Conservation (phyloP, 2,329 filamentous ascomycete species). For the Epichloe bromicola region DNA sequence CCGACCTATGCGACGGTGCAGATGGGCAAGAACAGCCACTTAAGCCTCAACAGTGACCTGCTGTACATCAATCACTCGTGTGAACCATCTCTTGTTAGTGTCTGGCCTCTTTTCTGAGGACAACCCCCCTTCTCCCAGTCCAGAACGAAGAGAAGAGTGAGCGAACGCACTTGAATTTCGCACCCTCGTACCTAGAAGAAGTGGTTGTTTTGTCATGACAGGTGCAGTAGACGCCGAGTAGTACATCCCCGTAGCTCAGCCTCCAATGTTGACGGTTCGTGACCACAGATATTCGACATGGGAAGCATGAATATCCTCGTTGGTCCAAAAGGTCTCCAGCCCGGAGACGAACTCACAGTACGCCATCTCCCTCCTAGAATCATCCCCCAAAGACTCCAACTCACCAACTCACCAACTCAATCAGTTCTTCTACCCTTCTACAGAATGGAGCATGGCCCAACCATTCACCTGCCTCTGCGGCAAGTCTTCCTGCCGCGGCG, state of each 20-base stretch:
- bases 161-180: not conserved
- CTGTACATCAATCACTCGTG: constrained; percentile 58
- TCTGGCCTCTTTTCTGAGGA: not conserved
- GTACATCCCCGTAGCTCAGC: not conserved
- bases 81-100: constrained; percentile 48
- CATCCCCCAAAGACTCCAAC: not conserved
- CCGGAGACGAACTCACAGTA: constrained; percentile 46
- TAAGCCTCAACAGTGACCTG: constrained; percentile 52
- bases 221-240: not conserved
- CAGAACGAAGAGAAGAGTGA: too few species aligned
- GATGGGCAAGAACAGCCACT: constrained; percentile 39
- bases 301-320: constrained; percentile 43
- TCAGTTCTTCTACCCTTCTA: constrained; percentile 62
- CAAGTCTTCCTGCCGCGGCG: constrained; percentile 42
- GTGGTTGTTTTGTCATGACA: not conserved
- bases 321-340: constrained; percentile 39
- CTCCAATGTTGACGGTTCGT: not conserved
- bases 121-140: not conserved
- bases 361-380: constrained; percentile 6
- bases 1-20: constrained; percentile 54
- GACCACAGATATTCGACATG: constrained; percentile 45
- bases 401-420: not conserved
- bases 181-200: not conserved
- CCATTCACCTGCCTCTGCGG: constrained; percentile 55
- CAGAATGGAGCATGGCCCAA: constrained; percentile 63